Conservation (phyloP, 2,329 filamentous ascomycete genomes). For the Ascocoryne sarcoides region DNA sequence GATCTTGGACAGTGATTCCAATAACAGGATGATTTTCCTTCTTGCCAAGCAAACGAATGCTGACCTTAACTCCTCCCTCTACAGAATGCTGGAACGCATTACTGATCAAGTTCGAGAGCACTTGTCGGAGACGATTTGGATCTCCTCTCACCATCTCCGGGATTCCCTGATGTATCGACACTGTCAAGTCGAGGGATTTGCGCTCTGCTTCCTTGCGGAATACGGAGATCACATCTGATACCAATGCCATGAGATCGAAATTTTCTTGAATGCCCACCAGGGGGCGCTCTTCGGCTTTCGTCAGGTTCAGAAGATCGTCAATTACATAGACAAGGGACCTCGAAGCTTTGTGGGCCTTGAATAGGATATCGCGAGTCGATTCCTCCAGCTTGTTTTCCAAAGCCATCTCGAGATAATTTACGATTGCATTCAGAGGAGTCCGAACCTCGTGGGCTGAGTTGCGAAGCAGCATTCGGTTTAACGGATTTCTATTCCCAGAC, state of each 20-base stretch:
- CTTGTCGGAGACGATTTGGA: conserved; percentile 70
- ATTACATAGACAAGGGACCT: conserved; percentile 92
- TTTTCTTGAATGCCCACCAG: conserved; percentile 71
- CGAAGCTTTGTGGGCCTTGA: conserved; percentile 80
- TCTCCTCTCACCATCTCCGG: conserved; percentile 70
- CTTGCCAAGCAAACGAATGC: conserved; percentile 53
- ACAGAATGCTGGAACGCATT: conserved; percentile 77
- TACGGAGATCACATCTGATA: conserved; percentile 68
- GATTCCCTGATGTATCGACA: conserved; percentile 58
- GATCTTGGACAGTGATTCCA: conserved; percentile 69
- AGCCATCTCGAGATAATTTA: conserved; percentile 89
- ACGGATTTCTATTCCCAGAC: conserved; percentile 69
- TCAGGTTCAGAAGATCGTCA: conserved; percentile 82
- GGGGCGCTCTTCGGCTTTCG: conserved; percentile 77
- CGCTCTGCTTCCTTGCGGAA: conserved; percentile 67
- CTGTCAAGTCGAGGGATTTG: conserved; percentile 64
- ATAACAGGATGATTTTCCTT: conserved; percentile 50
- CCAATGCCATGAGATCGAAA: conserved; percentile 62
- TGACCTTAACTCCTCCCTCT: conserved; percentile 58
- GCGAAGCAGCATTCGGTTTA: conserved; percentile 69
- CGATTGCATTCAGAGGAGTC: conserved; percentile 85
- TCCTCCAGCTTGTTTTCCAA: conserved; percentile 70
- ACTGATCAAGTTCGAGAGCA: conserved; percentile 71
- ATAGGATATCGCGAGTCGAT: conserved; percentile 77
- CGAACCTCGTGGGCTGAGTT: conserved; percentile 90